Evolutionary conservation across 768 basidiomycete species (phyloP), one percentile per base, ranked within the genome.

Genomic region (Lentinula lateritia): DNA sequence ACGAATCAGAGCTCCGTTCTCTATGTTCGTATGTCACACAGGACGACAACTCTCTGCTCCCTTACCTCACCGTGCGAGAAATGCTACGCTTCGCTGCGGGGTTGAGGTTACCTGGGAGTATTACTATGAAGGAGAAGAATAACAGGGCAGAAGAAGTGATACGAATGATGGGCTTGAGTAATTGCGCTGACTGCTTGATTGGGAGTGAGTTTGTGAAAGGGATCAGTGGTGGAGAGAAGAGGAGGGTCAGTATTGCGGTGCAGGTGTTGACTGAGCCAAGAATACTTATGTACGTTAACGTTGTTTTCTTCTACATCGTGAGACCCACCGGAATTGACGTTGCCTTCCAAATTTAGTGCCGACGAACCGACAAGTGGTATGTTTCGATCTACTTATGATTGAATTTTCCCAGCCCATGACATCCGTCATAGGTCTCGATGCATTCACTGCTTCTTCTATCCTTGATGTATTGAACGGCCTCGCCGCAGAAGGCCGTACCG

Each of bases 1-100:
- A 18, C 34, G 57, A 42, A 20, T 50, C 32, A 6, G 36, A 52
- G 18, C 39, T 63, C 23, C 62, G 58, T 16, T 42, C 48, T 16
- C 20, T 53, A 6, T 60, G 62, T 42, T 63, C 62, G 0, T 78
- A 76, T 62, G 77, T 78, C 0, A 63, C 72, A 28, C 76, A 77
- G 63, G 64, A 73, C 59, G 77, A 78, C 62, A 73, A 66, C 52
- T 58, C 62, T 28, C 65, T 78, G 39, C 65, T 77, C 1, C 74
- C 75, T 2, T 71, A 73, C 65, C 64, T 78, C 36, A 59, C 62
- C 2, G 76, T 77, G 4, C 69, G 73, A 13, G 85, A 87, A 68
- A 78, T 83, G 1, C 70, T 82, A 16, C 60, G 75, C 45, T 80
- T 81, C 59, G 78, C 80, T 12, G 79, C 80, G 2, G 66, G 73